Conservation (phyloP, 176 grass and related monocot genomes). For the Dendrocalamus sinicus region DNA sequence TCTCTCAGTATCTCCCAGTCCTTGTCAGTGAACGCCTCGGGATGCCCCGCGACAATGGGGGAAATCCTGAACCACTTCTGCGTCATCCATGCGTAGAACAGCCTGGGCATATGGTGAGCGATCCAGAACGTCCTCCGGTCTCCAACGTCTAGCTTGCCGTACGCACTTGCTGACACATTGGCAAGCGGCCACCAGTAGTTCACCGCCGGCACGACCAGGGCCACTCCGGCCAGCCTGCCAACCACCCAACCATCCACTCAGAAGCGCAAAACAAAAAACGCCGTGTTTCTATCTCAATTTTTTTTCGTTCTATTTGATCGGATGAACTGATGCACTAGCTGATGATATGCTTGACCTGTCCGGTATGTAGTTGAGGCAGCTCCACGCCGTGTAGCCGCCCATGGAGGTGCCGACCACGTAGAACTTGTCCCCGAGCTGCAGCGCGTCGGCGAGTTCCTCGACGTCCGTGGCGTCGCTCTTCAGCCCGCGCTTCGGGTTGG, state of each 20-base stretch:
- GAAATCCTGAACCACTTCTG: constrained; percentile 57
- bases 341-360: constrained; percentile 41
- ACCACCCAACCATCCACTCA: not conserved
- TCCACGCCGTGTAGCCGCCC: constrained; percentile 65
- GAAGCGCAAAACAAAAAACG: not conserved
- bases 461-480: constrained; percentile 66
- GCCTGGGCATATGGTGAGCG: constrained; percentile 57
- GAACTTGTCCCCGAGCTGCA: constrained; percentile 63
- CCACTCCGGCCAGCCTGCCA: constrained; percentile 56
- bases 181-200: constrained; percentile 76
- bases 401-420: constrained; percentile 64
- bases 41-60: constrained; percentile 28
- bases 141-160: constrained; percentile 33
- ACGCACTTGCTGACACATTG: constrained; percentile 42
- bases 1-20: constrained; percentile 52
- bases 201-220: constrained; percentile 60
- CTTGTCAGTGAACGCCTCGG: constrained; percentile 38
- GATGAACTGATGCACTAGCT: not conserved
- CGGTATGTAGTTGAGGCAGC: constrained; percentile 77
- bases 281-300: not conserved
- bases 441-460: constrained; percentile 60
- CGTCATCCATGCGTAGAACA: constrained; percentile 61
- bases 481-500: constrained; percentile 55
- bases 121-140: constrained; percentile 58
- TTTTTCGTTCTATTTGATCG: not conserved